Evolutionary conservation across 2,329 filamentous ascomycete genomes (phyloP), one percentile per base, ranked within the genome.

Genomic region (Gnomoniopsis smithogilvyi): DNA sequence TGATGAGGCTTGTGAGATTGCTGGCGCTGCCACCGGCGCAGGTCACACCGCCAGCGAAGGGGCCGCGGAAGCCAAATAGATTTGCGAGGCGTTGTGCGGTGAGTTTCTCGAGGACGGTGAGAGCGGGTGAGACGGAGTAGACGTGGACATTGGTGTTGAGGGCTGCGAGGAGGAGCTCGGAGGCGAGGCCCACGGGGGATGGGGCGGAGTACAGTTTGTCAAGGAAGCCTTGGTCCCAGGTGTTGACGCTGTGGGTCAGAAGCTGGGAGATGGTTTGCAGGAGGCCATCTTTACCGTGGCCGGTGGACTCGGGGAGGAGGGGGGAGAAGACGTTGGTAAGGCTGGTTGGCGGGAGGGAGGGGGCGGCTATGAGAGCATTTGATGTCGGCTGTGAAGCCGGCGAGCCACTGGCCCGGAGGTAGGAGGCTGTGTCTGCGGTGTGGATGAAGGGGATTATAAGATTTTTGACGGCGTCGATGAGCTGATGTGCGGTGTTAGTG

Each of bases 221-320:
- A 69, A 98, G 76, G 74, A 98, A 99, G 12, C 94, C 94, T 74
- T 96, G 93, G 69, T 96, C 90, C 91, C 93, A 98, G n/a, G 94
- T 97, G 75, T 99, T 99, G 69, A 98, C 94, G 68, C 90, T 95
- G 73, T 96, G 92, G 64, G 84, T 81, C 46, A 98, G 79, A 21
- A 97, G 80, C 61, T 86, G 83, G 64, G 86, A 78, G 49, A 96
- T 81, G 3, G 85, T 84, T 36, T 85, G 80, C 30, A 96, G 76
- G 34, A 97, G 76, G 0, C 93, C 94, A 47, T 90, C 83, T 66
- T 89, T 89, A 1, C 87, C 89, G 62, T 76, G 77, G 8, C 84
- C 87, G 43, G 79, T 71, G 3, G 72, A 74, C 2, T 74, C 67
- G 0, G 89, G 86, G 6, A 92, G 76, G 7, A 82, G 74, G 45